These are phyloP conservation scores for Russula virescens DNA, from an alignment of 768 basidiomycete genomes.

Conservation along the genomic window DNA sequence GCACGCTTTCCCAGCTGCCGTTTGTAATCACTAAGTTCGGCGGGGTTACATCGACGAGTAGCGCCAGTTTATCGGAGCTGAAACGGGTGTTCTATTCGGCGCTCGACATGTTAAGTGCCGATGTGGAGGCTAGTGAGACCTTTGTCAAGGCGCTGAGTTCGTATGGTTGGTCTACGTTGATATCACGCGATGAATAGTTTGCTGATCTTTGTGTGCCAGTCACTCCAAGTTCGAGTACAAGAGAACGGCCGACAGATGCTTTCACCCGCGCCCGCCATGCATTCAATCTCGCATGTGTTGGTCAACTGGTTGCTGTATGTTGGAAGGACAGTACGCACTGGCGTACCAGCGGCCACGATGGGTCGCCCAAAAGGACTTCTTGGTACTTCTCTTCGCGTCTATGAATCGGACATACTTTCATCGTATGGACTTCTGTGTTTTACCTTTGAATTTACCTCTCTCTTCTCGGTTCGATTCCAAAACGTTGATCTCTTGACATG, in stretches of 20 bases:
- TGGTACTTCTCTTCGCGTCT: too few species aligned
- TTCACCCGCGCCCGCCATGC: slow-evolving; percentile 31
- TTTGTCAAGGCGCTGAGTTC: slow-evolving; percentile 35
- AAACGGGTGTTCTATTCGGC: slow-evolving; percentile 72
- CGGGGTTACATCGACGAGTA: slow-evolving; percentile 50
- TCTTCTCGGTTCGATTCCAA: too few species aligned
- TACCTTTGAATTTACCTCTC: too few species aligned
- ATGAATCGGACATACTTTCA: too few species aligned
- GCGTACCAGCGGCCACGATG: too few species aligned
- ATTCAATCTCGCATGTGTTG: slow-evolving; percentile 67
- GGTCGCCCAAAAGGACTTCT: too few species aligned
- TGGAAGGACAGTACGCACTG: too few species aligned
- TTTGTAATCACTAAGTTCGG: slow-evolving; percentile 81
- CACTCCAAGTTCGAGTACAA: slow-evolving; percentile 1
- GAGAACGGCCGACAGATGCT: not conserved
- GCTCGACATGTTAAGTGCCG: slow-evolving; percentile 59
- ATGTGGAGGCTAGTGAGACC: slow-evolving; percentile 34
- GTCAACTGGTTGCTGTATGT: slow-evolving; percentile 72
- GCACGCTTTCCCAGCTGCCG: slow-evolving; percentile 58
- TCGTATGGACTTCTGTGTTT: too few species aligned
- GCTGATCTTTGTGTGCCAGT: not conserved
- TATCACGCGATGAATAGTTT: not conserved
- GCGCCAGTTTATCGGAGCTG: slow-evolving; percentile 61
- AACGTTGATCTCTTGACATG: too few species aligned
- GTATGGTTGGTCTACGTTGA: slow-evolving; percentile 1